phyloP scores from a whole-genome alignment of 2,329 filamentous ascomycete genomes.

The Chaetomiaceae sp. region DNA sequence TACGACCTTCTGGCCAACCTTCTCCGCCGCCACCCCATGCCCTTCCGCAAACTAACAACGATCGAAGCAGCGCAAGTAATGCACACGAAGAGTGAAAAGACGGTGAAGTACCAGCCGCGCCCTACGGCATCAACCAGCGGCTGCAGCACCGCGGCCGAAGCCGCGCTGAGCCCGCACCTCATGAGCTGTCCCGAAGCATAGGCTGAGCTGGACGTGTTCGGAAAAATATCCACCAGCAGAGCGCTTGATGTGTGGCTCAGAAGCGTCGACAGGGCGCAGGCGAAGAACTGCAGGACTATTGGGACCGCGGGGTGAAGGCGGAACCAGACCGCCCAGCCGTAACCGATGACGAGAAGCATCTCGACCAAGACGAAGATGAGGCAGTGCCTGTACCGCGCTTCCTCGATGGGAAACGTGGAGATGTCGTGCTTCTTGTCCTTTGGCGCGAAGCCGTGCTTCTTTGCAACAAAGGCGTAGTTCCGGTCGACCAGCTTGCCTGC shows the following conservation, averaged over 20 bases:
- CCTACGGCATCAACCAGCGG: conserved; percentile 51
- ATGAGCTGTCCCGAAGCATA: conserved; percentile 58
- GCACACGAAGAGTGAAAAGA: conserved; percentile 46
- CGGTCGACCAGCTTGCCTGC: conserved; percentile 51
- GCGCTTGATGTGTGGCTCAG: conserved; percentile 56
- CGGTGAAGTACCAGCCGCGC: conserved; percentile 53
- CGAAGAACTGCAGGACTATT: conserved; percentile 48
- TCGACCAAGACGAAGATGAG: conserved; percentile 49
- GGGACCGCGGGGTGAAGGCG: conserved; percentile 47
- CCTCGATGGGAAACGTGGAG: conserved; percentile 45
- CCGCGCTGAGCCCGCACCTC: conserved; percentile 53
- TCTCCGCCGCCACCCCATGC: conserved; percentile 44
- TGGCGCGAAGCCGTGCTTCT: conserved; percentile 39
- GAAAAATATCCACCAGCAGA: conserved; percentile 56
- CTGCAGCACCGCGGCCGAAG: conserved; percentile 50
- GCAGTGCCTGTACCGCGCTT: conserved; percentile 46
- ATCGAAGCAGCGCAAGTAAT: conserved; percentile 40
- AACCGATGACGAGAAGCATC: conserved; percentile 45
- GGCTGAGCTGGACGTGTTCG: conserved; percentile 50
- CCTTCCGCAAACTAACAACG: conserved; percentile 43
- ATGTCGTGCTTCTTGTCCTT: conserved; percentile 32
- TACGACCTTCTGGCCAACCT: neutral
- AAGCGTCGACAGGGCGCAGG: conserved; percentile 51
- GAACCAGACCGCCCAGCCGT: conserved; percentile 50
- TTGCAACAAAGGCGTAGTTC: conserved; percentile 63